A percentile compares a stretch with the other conserved stretches of the same genome.
Conservation (phyloP, 164 flowering plant species). For the Brasenia schreberi region DNA sequence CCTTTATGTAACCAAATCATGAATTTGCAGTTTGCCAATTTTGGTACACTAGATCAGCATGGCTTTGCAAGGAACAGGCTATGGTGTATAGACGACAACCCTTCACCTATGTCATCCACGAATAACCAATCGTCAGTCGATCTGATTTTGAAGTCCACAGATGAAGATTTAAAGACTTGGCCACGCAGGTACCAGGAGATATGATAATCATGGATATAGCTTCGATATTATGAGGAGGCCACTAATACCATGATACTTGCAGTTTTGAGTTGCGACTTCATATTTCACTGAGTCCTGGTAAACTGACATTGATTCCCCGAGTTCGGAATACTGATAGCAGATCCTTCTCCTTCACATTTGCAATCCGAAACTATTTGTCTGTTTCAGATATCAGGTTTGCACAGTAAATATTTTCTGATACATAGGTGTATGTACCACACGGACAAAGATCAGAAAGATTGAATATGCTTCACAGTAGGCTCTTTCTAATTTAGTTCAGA, state of each 20-base stretch:
- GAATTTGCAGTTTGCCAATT: conserved; percentile 48
- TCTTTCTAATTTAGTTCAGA: too few species aligned
- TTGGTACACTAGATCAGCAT: conserved; percentile 57
- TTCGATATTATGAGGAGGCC: background rate
- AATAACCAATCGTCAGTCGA: conserved; percentile 57
- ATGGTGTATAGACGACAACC: conserved; percentile 52
- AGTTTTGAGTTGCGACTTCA: conserved; percentile 87
- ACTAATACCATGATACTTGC: conserved; percentile 9
- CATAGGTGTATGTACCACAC: too few species aligned
- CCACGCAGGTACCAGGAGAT: conserved; percentile 46
- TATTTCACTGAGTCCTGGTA: conserved; percentile 47
- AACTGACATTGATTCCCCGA: conserved; percentile 73
- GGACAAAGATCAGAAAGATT: too few species aligned
- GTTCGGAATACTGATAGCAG: conserved; percentile 67
- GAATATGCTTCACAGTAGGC: too few species aligned
- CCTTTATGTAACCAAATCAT: background rate
- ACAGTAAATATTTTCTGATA: too few species aligned
- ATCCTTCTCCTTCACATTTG: conserved; percentile 58
- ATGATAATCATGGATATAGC: background rate
- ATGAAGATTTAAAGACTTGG: conserved; percentile 64
- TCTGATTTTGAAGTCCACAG: conserved; percentile 58
- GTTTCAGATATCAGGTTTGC: conserved; percentile 86
- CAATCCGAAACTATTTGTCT: conserved; percentile 52
- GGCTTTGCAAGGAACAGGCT: conserved; percentile 73
- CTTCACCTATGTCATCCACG: conserved; percentile 48